A percentile compares a stretch with the other conserved stretches of the same genome.
Conservation (phyloP, 352 stramenopile genomes). For the Blastocystis sp. region DNA sequence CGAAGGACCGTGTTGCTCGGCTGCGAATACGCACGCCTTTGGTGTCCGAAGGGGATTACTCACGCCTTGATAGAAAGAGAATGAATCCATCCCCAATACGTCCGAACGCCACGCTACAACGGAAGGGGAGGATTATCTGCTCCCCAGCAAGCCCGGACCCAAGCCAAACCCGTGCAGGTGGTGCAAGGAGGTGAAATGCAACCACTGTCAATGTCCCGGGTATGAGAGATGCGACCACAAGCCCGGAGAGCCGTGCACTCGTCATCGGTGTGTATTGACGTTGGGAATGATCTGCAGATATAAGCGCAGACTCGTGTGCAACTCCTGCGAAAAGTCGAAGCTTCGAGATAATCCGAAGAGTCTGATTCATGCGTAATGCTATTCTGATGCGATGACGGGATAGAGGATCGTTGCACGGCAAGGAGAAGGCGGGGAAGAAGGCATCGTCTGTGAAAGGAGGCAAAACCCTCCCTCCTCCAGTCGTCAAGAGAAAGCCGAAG, state of each 20-base stretch:
- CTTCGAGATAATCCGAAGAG: slow-evolving; percentile 33
- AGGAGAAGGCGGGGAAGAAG: too few relatives aligned
- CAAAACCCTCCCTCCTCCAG: too few relatives aligned
- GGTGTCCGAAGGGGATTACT: too few relatives aligned
- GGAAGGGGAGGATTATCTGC: background rate
- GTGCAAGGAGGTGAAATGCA: slow-evolving; percentile 59
- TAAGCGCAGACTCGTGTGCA: slow-evolving; percentile 54
- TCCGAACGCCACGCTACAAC: too few relatives aligned
- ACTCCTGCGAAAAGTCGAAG: slow-evolving; percentile 66
- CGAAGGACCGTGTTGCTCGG: background rate
- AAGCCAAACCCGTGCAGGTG: slow-evolving; percentile 57
- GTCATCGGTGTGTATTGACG: slow-evolving; percentile 1
- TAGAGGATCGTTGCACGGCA: too few relatives aligned
- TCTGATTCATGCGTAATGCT: background rate
- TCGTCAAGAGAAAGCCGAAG: background rate
- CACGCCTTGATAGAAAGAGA: too few relatives aligned
- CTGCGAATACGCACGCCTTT: too few relatives aligned
- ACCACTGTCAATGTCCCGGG: slow-evolving; percentile 57
- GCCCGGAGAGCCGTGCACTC: slow-evolving; percentile 22
- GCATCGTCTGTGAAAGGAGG: too few relatives aligned
- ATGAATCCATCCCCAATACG: too few relatives aligned
- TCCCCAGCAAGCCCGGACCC: slow-evolving; percentile 41
- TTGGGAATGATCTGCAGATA: slow-evolving; percentile 22
- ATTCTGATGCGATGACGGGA: background rate
- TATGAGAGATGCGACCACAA: slow-evolving; percentile 61